Evolutionary conservation across 257 asterid genomes (phyloP).

Genomic region (Gentiana dahurica): DNA sequence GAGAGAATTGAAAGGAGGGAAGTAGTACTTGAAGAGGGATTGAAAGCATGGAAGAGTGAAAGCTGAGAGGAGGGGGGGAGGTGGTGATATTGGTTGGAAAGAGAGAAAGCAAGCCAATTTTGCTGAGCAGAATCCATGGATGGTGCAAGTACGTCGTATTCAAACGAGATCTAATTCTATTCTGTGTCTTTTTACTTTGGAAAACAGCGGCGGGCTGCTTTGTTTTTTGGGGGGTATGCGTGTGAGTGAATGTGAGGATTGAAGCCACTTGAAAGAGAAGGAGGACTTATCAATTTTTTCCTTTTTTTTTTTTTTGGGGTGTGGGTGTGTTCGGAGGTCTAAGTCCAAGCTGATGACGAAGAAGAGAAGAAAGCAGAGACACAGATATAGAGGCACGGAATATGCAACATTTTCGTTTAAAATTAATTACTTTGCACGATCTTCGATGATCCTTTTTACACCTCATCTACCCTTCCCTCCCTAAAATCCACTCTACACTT

Average conservation of each 20-base stretch:
- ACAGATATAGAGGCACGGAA: constrained; percentile 17
- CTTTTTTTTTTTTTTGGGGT: too few species aligned
- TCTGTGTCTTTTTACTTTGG: constrained; percentile 22
- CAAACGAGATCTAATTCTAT: too few species aligned
- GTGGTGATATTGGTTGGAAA: constrained; percentile 38
- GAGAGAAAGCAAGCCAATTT: constrained; percentile 85
- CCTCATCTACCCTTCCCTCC: neutral
- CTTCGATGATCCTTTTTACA: constrained; percentile 1
- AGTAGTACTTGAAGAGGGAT: constrained; percentile 13
- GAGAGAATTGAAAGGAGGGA: neutral
- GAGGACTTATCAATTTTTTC: neutral
- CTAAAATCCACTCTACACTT: neutral
- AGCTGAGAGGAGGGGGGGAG: constrained; percentile 11
- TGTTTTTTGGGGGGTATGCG: neutral
- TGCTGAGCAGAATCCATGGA: constrained; percentile 42
- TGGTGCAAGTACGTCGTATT: too few species aligned
- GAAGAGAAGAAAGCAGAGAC: constrained; percentile 1
- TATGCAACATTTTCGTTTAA: too few species aligned
- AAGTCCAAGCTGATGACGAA: neutral
- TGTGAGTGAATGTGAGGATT: neutral
- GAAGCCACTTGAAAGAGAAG: neutral
- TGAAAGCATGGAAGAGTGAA: constrained; percentile 43
- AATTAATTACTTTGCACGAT: constrained; percentile 8
- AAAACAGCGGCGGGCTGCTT: constrained; percentile 31
- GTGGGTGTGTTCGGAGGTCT: neutral